Conservation (phyloP, 768 basidiomycete genomes). For the Trametes maxima region DNA sequence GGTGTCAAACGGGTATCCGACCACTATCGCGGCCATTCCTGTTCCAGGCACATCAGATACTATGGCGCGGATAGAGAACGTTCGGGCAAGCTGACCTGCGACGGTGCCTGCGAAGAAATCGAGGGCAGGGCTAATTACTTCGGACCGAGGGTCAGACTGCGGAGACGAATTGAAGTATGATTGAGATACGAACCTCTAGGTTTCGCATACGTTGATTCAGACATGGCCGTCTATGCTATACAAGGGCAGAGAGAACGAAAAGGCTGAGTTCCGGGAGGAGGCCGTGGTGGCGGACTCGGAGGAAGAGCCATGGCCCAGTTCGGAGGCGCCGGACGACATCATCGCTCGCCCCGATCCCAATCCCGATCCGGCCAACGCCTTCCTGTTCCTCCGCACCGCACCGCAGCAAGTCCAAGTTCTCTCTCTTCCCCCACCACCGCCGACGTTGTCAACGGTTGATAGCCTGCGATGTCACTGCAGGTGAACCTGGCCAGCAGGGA, state of each 20-base stretch:
- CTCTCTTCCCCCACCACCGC: not conserved
- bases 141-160: conserved; percentile 3
- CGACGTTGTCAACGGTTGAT: not conserved
- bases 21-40: conserved; percentile 34
- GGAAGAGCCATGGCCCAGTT: conserved; percentile 14
- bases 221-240: not conserved
- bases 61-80: no score
- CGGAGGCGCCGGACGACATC: conserved; percentile 19
- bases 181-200: not conserved
- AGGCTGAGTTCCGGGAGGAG: not conserved
- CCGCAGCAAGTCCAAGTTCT: not conserved
- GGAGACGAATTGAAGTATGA: not conserved
- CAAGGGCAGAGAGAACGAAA: not conserved
- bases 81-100: conserved; percentile 44
- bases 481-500: conserved; percentile 77
- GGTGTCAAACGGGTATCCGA: conserved; percentile 39
- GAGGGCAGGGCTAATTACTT: conserved; percentile 57
- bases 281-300: not conserved
- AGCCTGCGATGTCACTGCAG: conserved; percentile 67
- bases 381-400: not conserved
- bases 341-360: conserved; percentile 1
- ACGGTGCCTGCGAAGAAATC: conserved; percentile 83
- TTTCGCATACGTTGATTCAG: not conserved
- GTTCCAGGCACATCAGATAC: not conserved
- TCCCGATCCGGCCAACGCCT: not conserved